Percentiles rank a stretch among this genome's conserved stretches.
phyloP scores from a whole-genome alignment of 2,329 filamentous ascomycete species.

The Colletotrichum echinochloae region DNA sequence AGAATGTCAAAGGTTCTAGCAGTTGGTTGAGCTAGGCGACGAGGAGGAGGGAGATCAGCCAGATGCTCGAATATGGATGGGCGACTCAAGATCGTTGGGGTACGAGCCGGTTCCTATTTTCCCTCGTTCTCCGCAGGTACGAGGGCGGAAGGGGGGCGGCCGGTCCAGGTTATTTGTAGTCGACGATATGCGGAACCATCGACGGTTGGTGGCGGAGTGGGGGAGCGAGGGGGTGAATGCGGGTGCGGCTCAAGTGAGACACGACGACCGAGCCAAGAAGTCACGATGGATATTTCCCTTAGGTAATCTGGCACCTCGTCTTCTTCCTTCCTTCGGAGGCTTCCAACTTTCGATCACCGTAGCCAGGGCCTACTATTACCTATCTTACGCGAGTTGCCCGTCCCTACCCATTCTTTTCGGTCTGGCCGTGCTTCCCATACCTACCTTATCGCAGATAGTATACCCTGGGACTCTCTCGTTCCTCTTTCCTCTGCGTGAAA shows the following conservation, averaged over 20 bases:
- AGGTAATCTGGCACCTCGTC: not conserved
- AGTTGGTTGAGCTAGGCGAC: not conserved
- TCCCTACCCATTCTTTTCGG: not conserved
- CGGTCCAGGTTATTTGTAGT: constrained; percentile 12
- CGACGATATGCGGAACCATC: not conserved
- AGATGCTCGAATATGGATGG: not conserved
- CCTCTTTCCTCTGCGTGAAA: not conserved
- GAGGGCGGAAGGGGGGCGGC: not conserved
- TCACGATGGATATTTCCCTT: constrained; percentile 1
- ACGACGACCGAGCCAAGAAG: constrained; percentile 24
- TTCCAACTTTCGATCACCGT: not conserved
- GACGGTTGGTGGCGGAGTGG: not conserved
- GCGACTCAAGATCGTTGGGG: not conserved
- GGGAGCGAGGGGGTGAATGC: constrained; percentile 24
- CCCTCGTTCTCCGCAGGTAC: not conserved
- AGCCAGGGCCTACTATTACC: not conserved
- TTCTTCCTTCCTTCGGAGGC: no score
- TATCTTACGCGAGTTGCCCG: not conserved
- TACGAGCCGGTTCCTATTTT: not conserved
- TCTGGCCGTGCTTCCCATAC: not conserved
- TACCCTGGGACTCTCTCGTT: no score
- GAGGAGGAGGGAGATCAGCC: constrained; percentile 3
- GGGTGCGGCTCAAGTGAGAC: constrained; percentile 34
- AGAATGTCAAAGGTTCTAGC: constrained; percentile 15
- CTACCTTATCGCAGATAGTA: no score